Percentiles rank a stretch among this genome's conserved stretches.
Evolutionary conservation across 768 basidiomycete genomes (phyloP).

Genomic region (Dacryopinax primogenitus): DNA sequence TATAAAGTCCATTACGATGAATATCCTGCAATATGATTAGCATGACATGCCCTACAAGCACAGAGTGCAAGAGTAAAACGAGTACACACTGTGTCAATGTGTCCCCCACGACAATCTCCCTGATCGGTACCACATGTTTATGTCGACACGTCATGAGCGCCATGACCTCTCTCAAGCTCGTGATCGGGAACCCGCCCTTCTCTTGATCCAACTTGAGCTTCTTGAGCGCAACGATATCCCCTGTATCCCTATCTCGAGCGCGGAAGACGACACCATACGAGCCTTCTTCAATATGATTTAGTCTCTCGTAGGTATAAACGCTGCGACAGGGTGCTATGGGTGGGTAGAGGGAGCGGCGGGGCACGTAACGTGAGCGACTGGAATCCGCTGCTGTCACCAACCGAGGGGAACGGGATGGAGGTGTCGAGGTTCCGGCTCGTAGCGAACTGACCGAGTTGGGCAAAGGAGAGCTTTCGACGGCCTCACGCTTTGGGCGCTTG

Average conservation of each 20-base stretch:
- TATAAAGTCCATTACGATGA: slow-evolving; percentile 99
- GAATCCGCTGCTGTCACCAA: background rate
- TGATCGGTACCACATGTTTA: slow-evolving; percentile 92
- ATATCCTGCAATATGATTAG: slow-evolving; percentile 48
- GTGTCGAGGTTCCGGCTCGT: background rate
- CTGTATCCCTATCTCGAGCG: slow-evolving; percentile 87
- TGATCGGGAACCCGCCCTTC: slow-evolving; percentile 97
- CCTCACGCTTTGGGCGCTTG: background rate
- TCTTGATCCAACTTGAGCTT: slow-evolving; percentile 97
- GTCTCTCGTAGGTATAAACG: slow-evolving; percentile 82
- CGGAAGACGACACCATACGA: slow-evolving; percentile 95
- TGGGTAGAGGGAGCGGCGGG: slow-evolving; percentile 64
- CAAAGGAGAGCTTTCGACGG: background rate
- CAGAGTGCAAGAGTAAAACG: slow-evolving; percentile 10
- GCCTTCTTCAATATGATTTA: slow-evolving; percentile 98
- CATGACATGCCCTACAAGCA: background rate
- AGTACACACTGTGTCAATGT: slow-evolving; percentile 91
- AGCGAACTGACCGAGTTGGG: background rate
- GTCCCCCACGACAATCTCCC: slow-evolving; percentile 96
- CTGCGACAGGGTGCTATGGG: slow-evolving; percentile 75
- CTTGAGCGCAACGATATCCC: slow-evolving; percentile 92
- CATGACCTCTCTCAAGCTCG: slow-evolving; percentile 85
- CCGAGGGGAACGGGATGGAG: background rate
- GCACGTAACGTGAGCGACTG: slow-evolving; percentile 38
- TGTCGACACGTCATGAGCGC: slow-evolving; percentile 91